Evolutionary conservation across 2,329 filamentous ascomycete species (phyloP).

Genomic region (Dactylellina parvicollis): DNA sequence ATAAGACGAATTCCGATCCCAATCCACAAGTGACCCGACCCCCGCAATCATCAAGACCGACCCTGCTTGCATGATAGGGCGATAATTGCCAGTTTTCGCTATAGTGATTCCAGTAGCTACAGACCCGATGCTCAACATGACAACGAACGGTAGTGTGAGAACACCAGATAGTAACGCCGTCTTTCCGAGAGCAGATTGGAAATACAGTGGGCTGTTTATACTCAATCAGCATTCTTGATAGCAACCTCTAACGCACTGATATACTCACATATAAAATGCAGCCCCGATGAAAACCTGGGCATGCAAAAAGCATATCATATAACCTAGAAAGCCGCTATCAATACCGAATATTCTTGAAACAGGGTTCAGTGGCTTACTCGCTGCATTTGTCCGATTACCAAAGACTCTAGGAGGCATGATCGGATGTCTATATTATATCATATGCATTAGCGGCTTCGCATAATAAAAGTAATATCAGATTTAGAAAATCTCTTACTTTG

Average conservation of each 20-base stretch:
- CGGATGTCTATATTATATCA: slow-evolving; percentile 61
- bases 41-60: slow-evolving; percentile 72
- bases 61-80: slow-evolving; percentile 67
- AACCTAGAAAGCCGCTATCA: slow-evolving; percentile 63
- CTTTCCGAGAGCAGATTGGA: slow-evolving; percentile 73
- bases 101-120: slow-evolving; percentile 65
- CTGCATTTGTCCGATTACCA: slow-evolving; percentile 67
- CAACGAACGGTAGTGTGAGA: slow-evolving; percentile 71
- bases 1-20: slow-evolving; percentile 68
- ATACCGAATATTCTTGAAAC: slow-evolving; percentile 60
- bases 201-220: slow-evolving; percentile 63
- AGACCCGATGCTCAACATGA: slow-evolving; percentile 64
- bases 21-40: slow-evolving; percentile 71
- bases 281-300: slow-evolving; percentile 71
- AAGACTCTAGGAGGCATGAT: slow-evolving; percentile 76
- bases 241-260: background rate
- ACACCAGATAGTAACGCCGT: slow-evolving; percentile 71
- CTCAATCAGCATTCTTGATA: background rate
- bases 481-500: slow-evolving; percentile 63
- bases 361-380: slow-evolving; percentile 59
- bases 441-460: background rate
- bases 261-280: slow-evolving; percentile 64
- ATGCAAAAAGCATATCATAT: slow-evolving; percentile 63
- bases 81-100: slow-evolving; percentile 74
- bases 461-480: background rate